phyloP scores from a whole-genome alignment of 2,329 filamentous ascomycete genomes.

The Clonostachys solani region DNA sequence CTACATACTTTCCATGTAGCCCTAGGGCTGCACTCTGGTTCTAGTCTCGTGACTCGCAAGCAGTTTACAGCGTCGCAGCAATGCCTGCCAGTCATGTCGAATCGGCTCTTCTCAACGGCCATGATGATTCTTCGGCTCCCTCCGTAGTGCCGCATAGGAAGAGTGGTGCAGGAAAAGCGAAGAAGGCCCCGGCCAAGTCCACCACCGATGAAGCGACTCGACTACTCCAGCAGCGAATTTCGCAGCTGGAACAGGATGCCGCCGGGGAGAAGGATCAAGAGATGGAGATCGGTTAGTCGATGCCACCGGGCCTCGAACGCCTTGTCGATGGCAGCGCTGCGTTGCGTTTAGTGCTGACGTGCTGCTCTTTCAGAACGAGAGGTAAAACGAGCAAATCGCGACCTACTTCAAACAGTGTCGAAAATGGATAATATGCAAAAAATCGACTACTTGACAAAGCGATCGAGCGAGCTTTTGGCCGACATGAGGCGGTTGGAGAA shows the following conservation, averaged over 20 bases:
- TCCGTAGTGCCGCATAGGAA: slow-evolving; percentile 61
- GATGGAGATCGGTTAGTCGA: slow-evolving; percentile 83
- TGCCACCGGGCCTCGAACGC: neutral
- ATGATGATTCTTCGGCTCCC: slow-evolving; percentile 27
- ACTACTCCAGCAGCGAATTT: slow-evolving; percentile 87
- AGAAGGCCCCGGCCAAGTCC: slow-evolving; percentile 67
- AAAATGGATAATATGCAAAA: slow-evolving; percentile 92
- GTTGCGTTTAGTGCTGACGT: neutral
- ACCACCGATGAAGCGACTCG: slow-evolving; percentile 69
- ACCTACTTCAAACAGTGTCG: slow-evolving; percentile 81
- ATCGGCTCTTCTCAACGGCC: slow-evolving; percentile 33
- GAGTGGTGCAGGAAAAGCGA: slow-evolving; percentile 59
- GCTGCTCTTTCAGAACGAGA: slow-evolving; percentile 64
- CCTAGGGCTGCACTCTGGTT: slow-evolving; percentile 1
- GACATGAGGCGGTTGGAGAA: slow-evolving; percentile 96
- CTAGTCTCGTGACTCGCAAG: no score
- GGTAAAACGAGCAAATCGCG: slow-evolving; percentile 89
- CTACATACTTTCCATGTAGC: slow-evolving; percentile 7
- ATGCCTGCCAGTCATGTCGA: slow-evolving; percentile 37
- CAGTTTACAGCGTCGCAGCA: slow-evolving; percentile 3
- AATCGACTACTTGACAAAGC: slow-evolving; percentile 84
- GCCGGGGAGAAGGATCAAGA: slow-evolving; percentile 94
- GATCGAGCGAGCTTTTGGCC: slow-evolving; percentile 84
- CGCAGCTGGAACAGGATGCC: slow-evolving; percentile 89
- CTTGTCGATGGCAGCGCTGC: no score